Conservation (phyloP, 805 yeast species). For the Candida xyloterini region DNA sequence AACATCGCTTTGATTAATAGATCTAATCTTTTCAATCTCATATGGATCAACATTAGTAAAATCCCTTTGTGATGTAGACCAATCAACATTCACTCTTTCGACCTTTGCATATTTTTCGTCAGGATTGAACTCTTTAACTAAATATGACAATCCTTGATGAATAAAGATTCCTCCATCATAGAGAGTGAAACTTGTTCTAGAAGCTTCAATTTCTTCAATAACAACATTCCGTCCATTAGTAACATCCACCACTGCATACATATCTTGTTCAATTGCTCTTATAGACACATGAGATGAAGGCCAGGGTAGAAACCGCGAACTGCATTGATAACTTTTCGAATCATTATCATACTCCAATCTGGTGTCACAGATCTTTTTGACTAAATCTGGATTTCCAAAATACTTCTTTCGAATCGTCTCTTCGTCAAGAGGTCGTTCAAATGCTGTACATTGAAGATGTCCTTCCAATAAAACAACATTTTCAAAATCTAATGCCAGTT, state of each 20-base stretch:
- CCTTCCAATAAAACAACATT: slow-evolving; percentile 65
- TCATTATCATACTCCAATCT: slow-evolving; percentile 41
- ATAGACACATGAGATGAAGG: slow-evolving; percentile 75
- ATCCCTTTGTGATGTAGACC: slow-evolving; percentile 91
- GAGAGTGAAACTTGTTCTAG: slow-evolving; percentile 83
- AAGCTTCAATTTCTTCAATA: slow-evolving; percentile 85
- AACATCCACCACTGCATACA: slow-evolving; percentile 85
- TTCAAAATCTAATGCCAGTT: slow-evolving; percentile 57
- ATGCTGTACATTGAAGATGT: slow-evolving; percentile 94
- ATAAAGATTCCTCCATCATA: slow-evolving; percentile 91
- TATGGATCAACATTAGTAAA: slow-evolving; percentile 89
- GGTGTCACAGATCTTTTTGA: slow-evolving; percentile 27
- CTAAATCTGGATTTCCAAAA: slow-evolving; percentile 43
- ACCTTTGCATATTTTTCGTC: slow-evolving; percentile 83
- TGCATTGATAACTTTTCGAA: slow-evolving; percentile 50
- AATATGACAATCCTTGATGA: slow-evolving; percentile 89
- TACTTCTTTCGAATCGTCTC: slow-evolving; percentile 46
- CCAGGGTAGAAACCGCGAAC: slow-evolving; percentile 68
- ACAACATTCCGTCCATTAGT: slow-evolving; percentile 74
- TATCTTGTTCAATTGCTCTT: slow-evolving; percentile 78
- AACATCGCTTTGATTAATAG: slow-evolving; percentile 45
- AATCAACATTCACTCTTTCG: slow-evolving; percentile 84
- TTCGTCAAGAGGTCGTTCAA: slow-evolving; percentile 65
- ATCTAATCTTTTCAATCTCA: slow-evolving; percentile 62
- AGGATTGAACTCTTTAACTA: slow-evolving; percentile 79